phyloP scores from a whole-genome alignment of 2,329 filamentous ascomycete species.

The Stachybotrys elegans region DNA sequence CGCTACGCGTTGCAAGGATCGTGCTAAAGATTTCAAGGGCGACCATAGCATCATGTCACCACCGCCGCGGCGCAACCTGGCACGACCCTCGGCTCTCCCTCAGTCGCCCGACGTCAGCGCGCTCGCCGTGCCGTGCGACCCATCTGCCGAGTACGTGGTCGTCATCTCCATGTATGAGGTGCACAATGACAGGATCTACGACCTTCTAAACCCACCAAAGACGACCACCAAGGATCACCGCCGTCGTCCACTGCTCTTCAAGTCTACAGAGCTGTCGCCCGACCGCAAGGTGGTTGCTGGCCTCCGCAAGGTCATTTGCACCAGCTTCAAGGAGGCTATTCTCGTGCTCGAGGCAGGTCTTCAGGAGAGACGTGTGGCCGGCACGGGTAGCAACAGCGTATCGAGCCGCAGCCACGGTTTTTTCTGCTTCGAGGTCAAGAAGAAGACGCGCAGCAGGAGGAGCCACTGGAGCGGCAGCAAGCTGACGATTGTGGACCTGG shows the following conservation, averaged over 20 bases:
- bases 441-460: slow-evolving; percentile 47
- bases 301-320: slow-evolving; percentile 83
- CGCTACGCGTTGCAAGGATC: slow-evolving; percentile 38
- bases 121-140: slow-evolving; percentile 53
- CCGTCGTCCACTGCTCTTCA: slow-evolving; percentile 84
- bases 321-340: slow-evolving; percentile 74
- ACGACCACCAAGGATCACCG: slow-evolving; percentile 63
- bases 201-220: slow-evolving; percentile 67
- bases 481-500: slow-evolving; percentile 85
- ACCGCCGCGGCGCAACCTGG: slow-evolving; percentile 57
- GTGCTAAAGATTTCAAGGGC: slow-evolving; percentile 47
- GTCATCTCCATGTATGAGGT: slow-evolving; percentile 98
- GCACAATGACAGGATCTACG: slow-evolving; percentile 97
- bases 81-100: slow-evolving; percentile 66
- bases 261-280: slow-evolving; percentile 78
- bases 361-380: slow-evolving; percentile 79
- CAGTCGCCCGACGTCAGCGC: slow-evolving; percentile 69
- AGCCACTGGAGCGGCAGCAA: slow-evolving; percentile 69
- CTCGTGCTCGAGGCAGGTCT: slow-evolving; percentile 87
- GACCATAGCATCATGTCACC: slow-evolving; percentile 41
- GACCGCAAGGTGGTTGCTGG: slow-evolving; percentile 95
- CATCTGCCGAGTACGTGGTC: slow-evolving; percentile 75
- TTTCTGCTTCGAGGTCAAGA: slow-evolving; percentile 93
- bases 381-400: slow-evolving; percentile 88
- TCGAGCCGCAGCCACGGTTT: slow-evolving; percentile 93